Percentiles rank a stretch among this genome's conserved stretches.
Evolutionary conservation across 140 eudicot genomes (phyloP).

Genomic region (Cichorium intybus): DNA sequence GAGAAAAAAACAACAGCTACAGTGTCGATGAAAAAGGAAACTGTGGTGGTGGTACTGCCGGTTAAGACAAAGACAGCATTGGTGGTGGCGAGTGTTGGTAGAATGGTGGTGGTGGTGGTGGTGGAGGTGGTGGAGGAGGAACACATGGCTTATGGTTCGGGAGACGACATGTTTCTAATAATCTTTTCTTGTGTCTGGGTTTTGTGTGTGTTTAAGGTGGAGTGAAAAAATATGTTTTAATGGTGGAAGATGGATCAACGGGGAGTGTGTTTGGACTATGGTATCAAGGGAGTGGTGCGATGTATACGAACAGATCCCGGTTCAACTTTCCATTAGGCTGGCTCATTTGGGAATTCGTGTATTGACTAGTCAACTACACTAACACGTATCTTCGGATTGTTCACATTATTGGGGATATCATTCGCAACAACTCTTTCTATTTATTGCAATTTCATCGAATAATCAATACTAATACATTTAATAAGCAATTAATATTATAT

Average conservation of each 20-base stretch:
- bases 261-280: slow-evolving; percentile 5
- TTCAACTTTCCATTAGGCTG: slow-evolving; percentile 11
- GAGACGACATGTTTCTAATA: slow-evolving; percentile 35
- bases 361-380: slow-evolving; percentile 33
- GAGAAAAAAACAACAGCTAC: not conserved
- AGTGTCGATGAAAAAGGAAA: not conserved
- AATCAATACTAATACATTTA: not conserved
- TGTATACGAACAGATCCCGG: slow-evolving; percentile 12
- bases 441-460: slow-evolving; percentile 14
- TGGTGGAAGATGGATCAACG: slow-evolving; percentile 3
- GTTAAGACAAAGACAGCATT: not conserved
- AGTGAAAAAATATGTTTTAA: slow-evolving; percentile 2
- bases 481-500: not conserved
- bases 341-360: slow-evolving; percentile 22
- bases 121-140: slow-evolving; percentile 13
- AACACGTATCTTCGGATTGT: slow-evolving; percentile 12
- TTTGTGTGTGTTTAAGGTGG: slow-evolving; percentile 16
- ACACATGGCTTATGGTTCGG: slow-evolving; percentile 37
- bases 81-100: slow-evolving; percentile 27
- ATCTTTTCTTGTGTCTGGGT: not conserved
- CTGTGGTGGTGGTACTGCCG: not conserved
- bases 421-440: slow-evolving; percentile 17
- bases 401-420: slow-evolving; percentile 29
- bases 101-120: slow-evolving; percentile 13
- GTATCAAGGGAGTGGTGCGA: slow-evolving; percentile 21